These are phyloP conservation scores for Raphanus raphanistrum DNA, from an alignment of 345 rosid species.

Conservation along the genomic window DNA sequence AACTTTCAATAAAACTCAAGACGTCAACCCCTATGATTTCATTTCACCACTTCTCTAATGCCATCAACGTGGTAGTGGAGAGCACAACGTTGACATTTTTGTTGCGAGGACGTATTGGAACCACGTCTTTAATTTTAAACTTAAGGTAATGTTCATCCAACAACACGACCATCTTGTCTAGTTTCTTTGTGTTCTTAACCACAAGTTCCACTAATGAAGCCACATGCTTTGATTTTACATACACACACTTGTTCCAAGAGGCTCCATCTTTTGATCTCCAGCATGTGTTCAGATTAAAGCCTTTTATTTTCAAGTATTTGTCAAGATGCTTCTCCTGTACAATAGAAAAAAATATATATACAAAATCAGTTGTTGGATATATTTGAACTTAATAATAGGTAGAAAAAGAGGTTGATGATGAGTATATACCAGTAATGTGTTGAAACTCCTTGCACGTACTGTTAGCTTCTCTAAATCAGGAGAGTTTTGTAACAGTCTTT, in stretches of 20 bases:
- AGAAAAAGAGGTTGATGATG: neutral
- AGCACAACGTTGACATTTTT: neutral
- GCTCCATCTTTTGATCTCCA: constrained; percentile 16
- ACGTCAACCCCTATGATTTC: neutral
- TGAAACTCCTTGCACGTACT: neutral
- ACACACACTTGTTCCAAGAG: neutral
- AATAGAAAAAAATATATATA: neutral
- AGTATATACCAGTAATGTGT: neutral
- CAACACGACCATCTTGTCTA: neutral
- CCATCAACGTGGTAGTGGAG: neutral
- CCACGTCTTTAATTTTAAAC: neutral
- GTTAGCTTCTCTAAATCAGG: constrained; percentile 7
- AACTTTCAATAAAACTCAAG: neutral
- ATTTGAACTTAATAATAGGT: neutral
- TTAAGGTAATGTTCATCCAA: neutral
- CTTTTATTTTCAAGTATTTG: neutral
- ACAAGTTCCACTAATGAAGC: neutral
- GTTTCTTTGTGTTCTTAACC: neutral
- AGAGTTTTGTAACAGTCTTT: constrained; percentile 7
- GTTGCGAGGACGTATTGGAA: neutral
- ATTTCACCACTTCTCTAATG: neutral
- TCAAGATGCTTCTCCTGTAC: neutral
- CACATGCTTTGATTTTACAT: neutral
- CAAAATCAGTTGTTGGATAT: neutral
- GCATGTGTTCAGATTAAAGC: neutral